phyloP scores from a whole-genome alignment of 305 asterid species.

The Caryopteris hybrid region DNA sequence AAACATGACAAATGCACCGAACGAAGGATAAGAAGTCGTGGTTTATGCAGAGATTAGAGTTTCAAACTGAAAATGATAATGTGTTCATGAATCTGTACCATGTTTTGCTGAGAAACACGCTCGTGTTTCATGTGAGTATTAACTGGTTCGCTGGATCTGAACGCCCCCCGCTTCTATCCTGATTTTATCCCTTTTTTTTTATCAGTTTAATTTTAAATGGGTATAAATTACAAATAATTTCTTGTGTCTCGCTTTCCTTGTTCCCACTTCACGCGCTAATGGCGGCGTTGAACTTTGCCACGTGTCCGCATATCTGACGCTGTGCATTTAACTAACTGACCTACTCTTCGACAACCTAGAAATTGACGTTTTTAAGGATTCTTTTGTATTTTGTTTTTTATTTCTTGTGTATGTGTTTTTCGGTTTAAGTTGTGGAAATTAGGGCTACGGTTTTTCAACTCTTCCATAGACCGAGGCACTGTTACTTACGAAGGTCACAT shows the following conservation, averaged over 20 bases:
- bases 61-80: not conserved
- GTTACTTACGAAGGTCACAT: too few species aligned
- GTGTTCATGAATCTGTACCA: slow-evolving; percentile 22
- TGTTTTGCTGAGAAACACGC: slow-evolving; percentile 9
- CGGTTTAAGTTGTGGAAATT: too few species aligned
- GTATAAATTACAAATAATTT: not conserved
- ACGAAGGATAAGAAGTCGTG: not conserved
- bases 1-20: too few species aligned
- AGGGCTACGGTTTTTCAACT: too few species aligned
- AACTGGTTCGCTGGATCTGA: slow-evolving; percentile 25
- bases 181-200: too few species aligned
- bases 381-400: too few species aligned
- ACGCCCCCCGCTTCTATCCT: not conserved
- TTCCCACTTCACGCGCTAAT: not conserved
- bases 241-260: not conserved
- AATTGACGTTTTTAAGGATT: not conserved
- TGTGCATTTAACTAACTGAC: not conserved
- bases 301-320: not conserved
- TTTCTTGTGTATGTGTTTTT: too few species aligned
- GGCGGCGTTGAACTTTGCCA: not conserved
- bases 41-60: not conserved
- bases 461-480: too few species aligned
- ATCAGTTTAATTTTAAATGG: not conserved
- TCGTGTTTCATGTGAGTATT: slow-evolving; percentile 25
- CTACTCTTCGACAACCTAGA: not conserved